Evolutionary conservation across 2,329 filamentous ascomycete genomes (phyloP), one percentile per base, ranked within the genome.

Genomic region (Massarina eburnea): DNA sequence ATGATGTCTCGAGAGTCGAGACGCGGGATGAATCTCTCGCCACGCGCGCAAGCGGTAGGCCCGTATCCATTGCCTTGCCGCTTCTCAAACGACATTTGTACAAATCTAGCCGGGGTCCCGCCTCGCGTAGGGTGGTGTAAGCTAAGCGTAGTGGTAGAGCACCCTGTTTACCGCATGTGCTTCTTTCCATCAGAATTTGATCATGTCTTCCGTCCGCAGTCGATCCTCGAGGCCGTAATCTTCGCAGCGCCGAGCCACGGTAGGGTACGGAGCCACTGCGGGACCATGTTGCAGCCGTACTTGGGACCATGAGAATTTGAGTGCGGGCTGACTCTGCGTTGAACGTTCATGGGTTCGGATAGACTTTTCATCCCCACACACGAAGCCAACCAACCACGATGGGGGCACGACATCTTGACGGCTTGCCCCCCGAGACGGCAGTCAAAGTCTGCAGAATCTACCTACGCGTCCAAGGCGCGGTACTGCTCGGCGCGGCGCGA

Each of bases 401-500:
- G 14, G 48, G 48, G 41, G 19, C 45, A 46, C 45, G n/a, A 41
- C 39, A 37, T 45, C 21, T 39, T 20, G 42, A 41, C 46, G 45
- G 37, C 41, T n/a, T 43, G 29, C 33, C 37, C 21, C 43, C 48
- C 46, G 44, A 14, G 27, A 30, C n/a, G 32, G 47, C 21, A 20
- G 40, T 43, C 55, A 51, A 21, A 21, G 10, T 3, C 15, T 4
- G 8, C 18, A 37, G 22, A 22, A 57, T 54, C 52, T 56, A 59
- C 29, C n/a, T 39, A 39, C 61, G 61, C 57, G 61, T 46, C 50
- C 44, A 46, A 58, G 57, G 59, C 62, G 58, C 61, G 57, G 53
- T 62, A 65, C 56, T 63, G 67, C 61, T 67, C 63, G 67, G 62
- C 54, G 60, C 55, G 58, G 46, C 54, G 49, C 45, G 51, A 39